Base-by-base conservation (phyloP, 148 eudicot genomes). In the Polygonum maritimum region DNA sequence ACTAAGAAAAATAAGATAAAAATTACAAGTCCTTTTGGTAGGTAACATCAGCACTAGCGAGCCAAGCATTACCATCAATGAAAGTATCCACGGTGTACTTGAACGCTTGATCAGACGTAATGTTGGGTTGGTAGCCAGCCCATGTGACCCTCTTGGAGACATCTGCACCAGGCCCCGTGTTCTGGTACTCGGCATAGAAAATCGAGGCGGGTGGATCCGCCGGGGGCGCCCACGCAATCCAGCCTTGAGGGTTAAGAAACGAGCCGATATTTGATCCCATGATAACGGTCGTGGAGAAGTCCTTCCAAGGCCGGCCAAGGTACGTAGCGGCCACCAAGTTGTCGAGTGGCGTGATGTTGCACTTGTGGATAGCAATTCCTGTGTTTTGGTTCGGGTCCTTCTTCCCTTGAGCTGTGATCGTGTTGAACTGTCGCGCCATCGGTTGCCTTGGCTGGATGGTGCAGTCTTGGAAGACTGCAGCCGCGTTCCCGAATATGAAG, bases 181-280 rank as follows among this genome's bases (percentile, higher is more conserved):
- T 67, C 2, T 35, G 19, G 16, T 67, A 67, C 45, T 67, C 71
- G 3, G 44, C 71, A 3, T 67, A 67, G 71, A 35, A 36, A 14
- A 67, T 67, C 44, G 19, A 35, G 71, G 71, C 3, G 35, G 71
- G 71, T 0, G 71, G 71, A 40, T 65, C 71, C 15, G 36, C 71
- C 19, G n/a, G n/a, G n/a, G n/a, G n/a, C n/a, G n/a, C 71, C 71
- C 71, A 67, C 44, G 36, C 71, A 15, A 67, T 36, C 71, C 71
- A 67, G 21, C 71, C 71, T 11, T 1, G 2, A 4, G 71, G 71
- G 44, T 13, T 67, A 0, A 67, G 44, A 3, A 67, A 67, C 0
- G 71, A 35, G 39, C 71, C 71, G 2, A 67, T 38, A 5, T 1
- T 67, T 10, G 71, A 67, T 10, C 38, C 44, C 71, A 67, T 67